Base-by-base conservation (phyloP, 2,329 filamentous ascomycete species). In the Volutella citrinella region DNA sequence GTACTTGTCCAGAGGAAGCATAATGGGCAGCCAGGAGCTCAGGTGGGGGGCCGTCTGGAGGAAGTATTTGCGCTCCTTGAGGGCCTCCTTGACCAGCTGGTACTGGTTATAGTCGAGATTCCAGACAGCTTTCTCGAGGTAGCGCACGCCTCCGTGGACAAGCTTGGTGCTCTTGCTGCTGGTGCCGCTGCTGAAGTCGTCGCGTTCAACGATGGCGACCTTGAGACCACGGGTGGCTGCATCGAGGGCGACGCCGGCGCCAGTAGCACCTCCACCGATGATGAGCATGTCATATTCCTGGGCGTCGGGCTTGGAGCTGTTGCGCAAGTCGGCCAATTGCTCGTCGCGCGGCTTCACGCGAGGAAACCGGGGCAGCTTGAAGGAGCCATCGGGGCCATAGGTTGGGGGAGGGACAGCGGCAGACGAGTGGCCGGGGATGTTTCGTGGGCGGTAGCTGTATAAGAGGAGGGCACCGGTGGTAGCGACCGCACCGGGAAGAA, bases 101-200 rank as follows among this genome's bases (percentile, higher is more conserved):
- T 85, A 84, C 60, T 87, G 83, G 52, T 73, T 78, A 62, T 84
- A 85, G 63, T 87, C 83, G 43, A 87, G 66, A 52, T 86, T 82
- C 78, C 79, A 86, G 36, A 87, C 74, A 24, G 83, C 83, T 64
- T 87, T 87, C 58, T 87, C 82, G 18, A 87, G 65, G 57, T 87
- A 87, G 49, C 83, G 69, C 32, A 87, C 82, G 55, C 82, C 83
- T 33, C 83, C 83, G 57, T 87, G 82, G n/a, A 87, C 82, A 38
- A 87, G 69, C 63, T 87, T 87, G 34, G 83, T 87, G 57, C 80
- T 84, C 66, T 86, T 87, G 54, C 78, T 82, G 59, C 81, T 85
- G 10, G 83, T 87, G 25, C 83, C 83, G 47, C 78, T 79, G 51
- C 76, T 80, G 57, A 87, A 87, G 58, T 87, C 83, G 54, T 87